Percentiles rank a stretch among this genome's conserved stretches.
Evolutionary conservation across 495 filamentous ascomycete genomes (phyloP).

Genomic region (Rhizodiscina lignyota): DNA sequence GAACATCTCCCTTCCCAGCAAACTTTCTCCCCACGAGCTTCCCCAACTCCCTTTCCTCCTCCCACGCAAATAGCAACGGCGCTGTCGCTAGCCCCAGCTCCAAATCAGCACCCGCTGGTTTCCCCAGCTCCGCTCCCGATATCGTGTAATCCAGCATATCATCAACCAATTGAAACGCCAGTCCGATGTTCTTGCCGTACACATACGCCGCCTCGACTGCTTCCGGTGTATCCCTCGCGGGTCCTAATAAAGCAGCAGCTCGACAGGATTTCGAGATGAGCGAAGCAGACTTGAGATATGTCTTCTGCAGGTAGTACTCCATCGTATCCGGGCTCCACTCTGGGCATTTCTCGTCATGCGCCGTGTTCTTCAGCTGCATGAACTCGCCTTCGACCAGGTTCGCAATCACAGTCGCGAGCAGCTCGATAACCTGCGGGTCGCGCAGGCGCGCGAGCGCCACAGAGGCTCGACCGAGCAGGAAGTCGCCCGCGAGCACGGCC

Average conservation of each 20-base stretch:
- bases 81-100: slow-evolving; percentile 93
- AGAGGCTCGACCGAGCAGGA: slow-evolving; percentile 80
- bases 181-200: slow-evolving; percentile 81
- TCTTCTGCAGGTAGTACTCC: slow-evolving; percentile 95
- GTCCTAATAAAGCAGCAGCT: slow-evolving; percentile 72
- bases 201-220: slow-evolving; percentile 80
- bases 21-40: slow-evolving; percentile 87
- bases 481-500: slow-evolving; percentile 92
- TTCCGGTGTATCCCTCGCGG: slow-evolving; percentile 38
- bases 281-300: slow-evolving; percentile 90
- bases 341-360: slow-evolving; percentile 64
- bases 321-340: slow-evolving; percentile 74
- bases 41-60: slow-evolving; percentile 69
- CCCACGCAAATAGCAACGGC: slow-evolving; percentile 91
- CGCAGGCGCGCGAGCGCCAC: slow-evolving; percentile 82
- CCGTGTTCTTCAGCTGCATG: slow-evolving; percentile 97
- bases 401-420: slow-evolving; percentile 89
- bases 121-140: slow-evolving; percentile 68
- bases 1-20: slow-evolving; percentile 61
- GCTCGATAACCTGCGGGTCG: slow-evolving; percentile 84
- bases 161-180: slow-evolving; percentile 97
- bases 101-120: slow-evolving; percentile 86
- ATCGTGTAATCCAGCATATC: slow-evolving; percentile 96
- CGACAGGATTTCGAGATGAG: slow-evolving; percentile 92
- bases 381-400: slow-evolving; percentile 97